Evolutionary conservation across 2,329 filamentous ascomycete species (phyloP), one percentile per base, ranked within the genome.

Genomic region (Fusarium illudens): DNA sequence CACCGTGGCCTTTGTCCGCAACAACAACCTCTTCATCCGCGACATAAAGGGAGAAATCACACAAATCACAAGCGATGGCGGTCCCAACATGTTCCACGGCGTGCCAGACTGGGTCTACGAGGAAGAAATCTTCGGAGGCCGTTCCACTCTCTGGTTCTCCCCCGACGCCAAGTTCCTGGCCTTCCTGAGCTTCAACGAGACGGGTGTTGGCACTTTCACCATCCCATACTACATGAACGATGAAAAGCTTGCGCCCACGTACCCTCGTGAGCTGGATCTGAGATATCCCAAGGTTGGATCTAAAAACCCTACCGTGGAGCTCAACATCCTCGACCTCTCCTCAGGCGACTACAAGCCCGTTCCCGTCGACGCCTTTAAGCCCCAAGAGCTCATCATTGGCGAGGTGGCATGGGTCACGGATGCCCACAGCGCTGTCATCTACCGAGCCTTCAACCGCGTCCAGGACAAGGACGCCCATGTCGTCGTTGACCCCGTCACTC

Each of bases 61-160:
- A 3, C 87, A 86, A 50, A 84, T 90, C 63, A 91, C 89, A 12
- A 76, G 78, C 0, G 83, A 90, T 67, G 89, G 88, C 11, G 83
- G 87, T 0, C 84, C 86, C 0, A 86, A 90, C 73, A 78, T 84
- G 68, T 92, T 90, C 78, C 86, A 90, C 62, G 88, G 82, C 5
- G 83, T 90, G 1, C 88, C 88, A 0, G 89, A 90, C 71, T 91
- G 95, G 95, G 95, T 97, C 0, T 97, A 96, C 71, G 92, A 96
- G 75, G 83, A 84, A 62, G 79, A 81, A 59, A 77, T 81, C 4
- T 92, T 97, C 65, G 79, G 83, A 5, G 88, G 86, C 2, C 91
- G 92, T 68, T 93, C 87, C 62, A 93, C 92, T 2, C 93, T 94
- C 1, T 98, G 95, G 95, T 97, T 94, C 92, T 94, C 93, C 15